Evolutionary conservation across 2,329 filamentous ascomycete genomes (phyloP).

Genomic region (Penicillium griseofulvum): DNA sequence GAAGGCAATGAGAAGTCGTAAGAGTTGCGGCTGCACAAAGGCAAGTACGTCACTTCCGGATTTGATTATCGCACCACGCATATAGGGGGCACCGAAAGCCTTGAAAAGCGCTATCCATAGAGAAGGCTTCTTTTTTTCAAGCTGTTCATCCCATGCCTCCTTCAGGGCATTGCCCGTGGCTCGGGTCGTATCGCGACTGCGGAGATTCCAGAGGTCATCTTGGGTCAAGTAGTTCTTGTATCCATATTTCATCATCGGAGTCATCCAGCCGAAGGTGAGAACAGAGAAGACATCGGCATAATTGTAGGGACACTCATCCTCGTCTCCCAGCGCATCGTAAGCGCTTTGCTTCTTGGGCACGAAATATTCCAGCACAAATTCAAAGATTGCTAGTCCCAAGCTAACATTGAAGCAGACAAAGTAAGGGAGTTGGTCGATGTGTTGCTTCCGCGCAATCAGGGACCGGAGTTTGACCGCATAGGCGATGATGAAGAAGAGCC

Average conservation of each 20-base stretch:
- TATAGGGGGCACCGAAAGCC: constrained; percentile 82
- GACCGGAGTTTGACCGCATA: constrained; percentile 82
- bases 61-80: constrained; percentile 81
- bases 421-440: constrained; percentile 65
- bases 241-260: constrained; percentile 91
- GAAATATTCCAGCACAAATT: constrained; percentile 80
- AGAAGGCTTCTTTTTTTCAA: constrained; percentile 71
- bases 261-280: constrained; percentile 98
- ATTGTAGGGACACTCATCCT: constrained; percentile 70
- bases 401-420: constrained; percentile 74
- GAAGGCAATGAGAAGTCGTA: constrained; percentile 79
- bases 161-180: constrained; percentile 69
- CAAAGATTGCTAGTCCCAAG: constrained; percentile 65
- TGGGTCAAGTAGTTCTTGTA: constrained; percentile 91
- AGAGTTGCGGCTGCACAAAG: constrained; percentile 86
- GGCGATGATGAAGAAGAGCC: constrained; percentile 78
- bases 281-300: constrained; percentile 92
- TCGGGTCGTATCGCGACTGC: constrained; percentile 74
- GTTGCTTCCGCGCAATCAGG: constrained; percentile 73
- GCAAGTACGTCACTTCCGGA: constrained; percentile 79
- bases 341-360: constrained; percentile 74
- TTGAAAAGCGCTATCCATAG: constrained; percentile 83
- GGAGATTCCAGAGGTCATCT: constrained; percentile 91
- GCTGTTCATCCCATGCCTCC: constrained; percentile 71
- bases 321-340: constrained; percentile 65